phyloP scores from a whole-genome alignment of 2,329 filamentous ascomycete species.

The Lasiodiplodia hormozganensis region DNA sequence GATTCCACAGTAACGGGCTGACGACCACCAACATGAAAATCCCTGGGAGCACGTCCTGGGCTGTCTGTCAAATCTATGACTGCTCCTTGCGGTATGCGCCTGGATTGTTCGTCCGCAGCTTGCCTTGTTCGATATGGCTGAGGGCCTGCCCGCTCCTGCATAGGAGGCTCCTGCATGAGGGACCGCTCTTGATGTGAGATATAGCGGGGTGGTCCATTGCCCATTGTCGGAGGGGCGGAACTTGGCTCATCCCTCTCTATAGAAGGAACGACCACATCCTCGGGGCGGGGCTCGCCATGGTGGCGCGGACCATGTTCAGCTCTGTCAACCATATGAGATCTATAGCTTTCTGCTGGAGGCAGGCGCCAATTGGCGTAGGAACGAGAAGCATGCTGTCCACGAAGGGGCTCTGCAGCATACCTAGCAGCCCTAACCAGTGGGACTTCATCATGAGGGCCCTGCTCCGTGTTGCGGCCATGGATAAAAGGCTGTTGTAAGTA shows the following conservation, averaged over 20 bases:
- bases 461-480: background rate
- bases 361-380: background rate
- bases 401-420: conserved; percentile 4
- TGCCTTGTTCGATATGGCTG: background rate
- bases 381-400: conserved; percentile 3
- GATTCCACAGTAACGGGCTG: background rate
- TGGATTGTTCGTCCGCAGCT: background rate
- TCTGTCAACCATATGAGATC: conserved; percentile 9
- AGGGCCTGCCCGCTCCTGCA: background rate
- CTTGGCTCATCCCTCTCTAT: conserved; percentile 21
- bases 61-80: conserved; percentile 22
- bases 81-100: background rate
- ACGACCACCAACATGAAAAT: background rate
- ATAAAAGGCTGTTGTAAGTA: background rate
- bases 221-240: background rate
- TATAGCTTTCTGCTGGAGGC: background rate
- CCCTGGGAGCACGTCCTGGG: background rate
- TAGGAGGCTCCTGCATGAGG: conserved; percentile 10
- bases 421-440: background rate
- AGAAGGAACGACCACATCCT: conserved; percentile 11
- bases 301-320: conserved; percentile 11
- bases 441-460: background rate
- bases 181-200: conserved; percentile 28
- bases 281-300: conserved; percentile 2
- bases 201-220: conserved; percentile 3